Percentiles rank a stretch among this genome's conserved stretches.
These are phyloP conservation scores for Monosporozyma solicola DNA, from an alignment of 805 yeast genomes.

Conservation along the genomic window DNA sequence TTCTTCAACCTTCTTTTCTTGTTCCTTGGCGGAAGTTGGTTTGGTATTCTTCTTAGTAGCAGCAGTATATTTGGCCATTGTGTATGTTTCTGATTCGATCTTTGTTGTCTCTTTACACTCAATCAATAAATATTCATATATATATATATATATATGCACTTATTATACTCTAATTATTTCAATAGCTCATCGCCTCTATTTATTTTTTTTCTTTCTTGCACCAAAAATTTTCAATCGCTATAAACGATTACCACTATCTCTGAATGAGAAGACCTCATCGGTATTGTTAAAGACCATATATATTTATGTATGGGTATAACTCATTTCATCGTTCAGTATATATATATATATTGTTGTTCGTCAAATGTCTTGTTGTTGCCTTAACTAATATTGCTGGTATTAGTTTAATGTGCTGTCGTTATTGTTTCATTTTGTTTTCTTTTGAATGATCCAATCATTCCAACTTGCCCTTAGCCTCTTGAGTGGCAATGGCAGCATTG, in stretches of 20 bases:
- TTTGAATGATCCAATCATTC: neutral
- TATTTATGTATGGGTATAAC: too few relatives aligned
- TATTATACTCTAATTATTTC: neutral
- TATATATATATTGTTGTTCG: neutral
- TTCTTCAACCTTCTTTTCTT: constrained; percentile 17
- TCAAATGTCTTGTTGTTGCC: neutral
- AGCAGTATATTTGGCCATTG: constrained; percentile 5
- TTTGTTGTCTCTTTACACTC: neutral
- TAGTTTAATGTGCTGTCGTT: neutral
- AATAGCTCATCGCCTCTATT: neutral
- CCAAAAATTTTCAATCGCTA: neutral
- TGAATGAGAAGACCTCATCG: neutral
- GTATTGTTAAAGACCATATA: neutral
- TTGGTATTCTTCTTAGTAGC: neutral
- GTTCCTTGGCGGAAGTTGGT: constrained; percentile 3
- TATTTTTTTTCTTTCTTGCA: neutral
- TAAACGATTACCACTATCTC: neutral
- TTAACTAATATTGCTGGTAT: too few relatives aligned
- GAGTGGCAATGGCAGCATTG: constrained; percentile 4
- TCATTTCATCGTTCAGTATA: too few relatives aligned
- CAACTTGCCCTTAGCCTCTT: constrained; percentile 4
- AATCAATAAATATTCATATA: neutral
- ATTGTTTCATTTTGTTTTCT: neutral
- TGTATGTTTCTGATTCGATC: constrained; percentile 3
- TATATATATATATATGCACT: neutral